Evolutionary conservation across 2,329 filamentous ascomycete genomes (phyloP).

Genomic region (Coniochaeta pulveracea): DNA sequence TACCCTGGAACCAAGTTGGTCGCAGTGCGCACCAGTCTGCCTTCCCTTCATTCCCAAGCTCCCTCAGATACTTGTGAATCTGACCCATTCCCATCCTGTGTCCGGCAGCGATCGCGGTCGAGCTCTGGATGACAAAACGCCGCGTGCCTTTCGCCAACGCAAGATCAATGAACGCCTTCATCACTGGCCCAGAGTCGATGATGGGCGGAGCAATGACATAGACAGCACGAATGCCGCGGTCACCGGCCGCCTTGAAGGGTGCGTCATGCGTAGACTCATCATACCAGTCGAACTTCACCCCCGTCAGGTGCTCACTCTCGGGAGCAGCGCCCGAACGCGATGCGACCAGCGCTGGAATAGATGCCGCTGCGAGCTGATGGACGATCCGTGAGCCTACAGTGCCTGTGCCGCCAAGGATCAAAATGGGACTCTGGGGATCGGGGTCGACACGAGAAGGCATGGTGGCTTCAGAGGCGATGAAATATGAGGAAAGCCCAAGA

Average conservation of each 20-base stretch:
- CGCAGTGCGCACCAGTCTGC: slow-evolving; percentile 30
- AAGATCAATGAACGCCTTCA: slow-evolving; percentile 29
- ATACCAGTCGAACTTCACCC: slow-evolving; percentile 32
- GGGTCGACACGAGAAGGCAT: no score
- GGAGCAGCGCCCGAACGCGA: slow-evolving; percentile 21
- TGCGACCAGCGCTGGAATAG: slow-evolving; percentile 21
- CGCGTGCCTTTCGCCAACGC: slow-evolving; percentile 22
- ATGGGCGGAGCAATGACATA: slow-evolving; percentile 27
- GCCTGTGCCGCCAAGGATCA: slow-evolving; percentile 32
- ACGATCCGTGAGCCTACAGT: slow-evolving; percentile 29
- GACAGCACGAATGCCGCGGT: slow-evolving; percentile 19
- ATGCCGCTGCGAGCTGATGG: slow-evolving; percentile 18
- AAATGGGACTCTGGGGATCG: slow-evolving; percentile 13
- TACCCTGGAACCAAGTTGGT: slow-evolving; percentile 37
- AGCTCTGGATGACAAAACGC: slow-evolving; percentile 33
- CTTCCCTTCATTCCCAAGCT: slow-evolving; percentile 20
- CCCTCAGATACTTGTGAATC: slow-evolving; percentile 25
- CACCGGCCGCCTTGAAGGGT: slow-evolving; percentile 16
- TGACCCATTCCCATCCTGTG: slow-evolving; percentile 20
- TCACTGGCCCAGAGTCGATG: slow-evolving; percentile 18
- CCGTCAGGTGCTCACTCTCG: slow-evolving; percentile 4
- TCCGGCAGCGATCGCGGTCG: slow-evolving; percentile 22
- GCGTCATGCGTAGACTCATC: slow-evolving; percentile 25
- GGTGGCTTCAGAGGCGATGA: no score
- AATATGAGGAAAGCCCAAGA: no score